Evolutionary conservation across 176 grass and related monocot species (phyloP).

Genomic region (Aegilops tauschii): DNA sequence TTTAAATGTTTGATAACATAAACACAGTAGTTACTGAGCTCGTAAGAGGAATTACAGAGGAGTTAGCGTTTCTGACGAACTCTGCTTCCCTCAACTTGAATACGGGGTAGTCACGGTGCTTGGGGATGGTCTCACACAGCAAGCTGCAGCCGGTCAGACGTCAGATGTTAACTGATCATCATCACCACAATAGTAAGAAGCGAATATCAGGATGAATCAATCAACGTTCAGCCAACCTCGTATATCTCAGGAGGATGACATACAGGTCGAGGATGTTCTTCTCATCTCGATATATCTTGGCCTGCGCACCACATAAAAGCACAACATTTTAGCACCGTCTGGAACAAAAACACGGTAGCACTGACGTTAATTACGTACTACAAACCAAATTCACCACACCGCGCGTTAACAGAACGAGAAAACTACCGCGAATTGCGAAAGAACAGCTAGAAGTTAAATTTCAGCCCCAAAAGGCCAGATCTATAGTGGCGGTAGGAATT

Average conservation of each 20-base stretch:
- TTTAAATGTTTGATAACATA: slow-evolving; percentile 13
- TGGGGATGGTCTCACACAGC: slow-evolving; percentile 92
- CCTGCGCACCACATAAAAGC: slow-evolving; percentile 43
- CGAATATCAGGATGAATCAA: slow-evolving; percentile 11
- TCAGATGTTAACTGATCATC: background rate
- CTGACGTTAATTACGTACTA: background rate
- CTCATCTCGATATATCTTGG: slow-evolving; percentile 92
- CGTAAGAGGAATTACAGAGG: slow-evolving; percentile 36
- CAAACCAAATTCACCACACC: slow-evolving; percentile 24
- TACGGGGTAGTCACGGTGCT: slow-evolving; percentile 67
- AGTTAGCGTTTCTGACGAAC: slow-evolving; percentile 46
- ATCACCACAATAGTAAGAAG: background rate
- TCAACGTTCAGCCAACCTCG: slow-evolving; percentile 53
- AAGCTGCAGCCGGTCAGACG: slow-evolving; percentile 53
- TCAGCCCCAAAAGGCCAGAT: slow-evolving; percentile 19
- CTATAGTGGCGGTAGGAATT: background rate
- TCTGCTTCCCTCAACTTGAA: slow-evolving; percentile 56
- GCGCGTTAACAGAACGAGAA: background rate
- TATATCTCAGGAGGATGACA: slow-evolving; percentile 90
- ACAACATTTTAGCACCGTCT: slow-evolving; percentile 10
- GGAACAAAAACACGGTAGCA: background rate
- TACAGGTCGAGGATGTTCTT: slow-evolving; percentile 91
- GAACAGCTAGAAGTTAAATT: background rate
- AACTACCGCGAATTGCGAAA: background rate
- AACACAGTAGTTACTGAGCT: background rate